A percentile compares a stretch with the other conserved stretches of the same genome.
These are phyloP conservation scores for Poa annua DNA, from an alignment of 176 grass and related monocot genomes.

Conservation along the genomic window DNA sequence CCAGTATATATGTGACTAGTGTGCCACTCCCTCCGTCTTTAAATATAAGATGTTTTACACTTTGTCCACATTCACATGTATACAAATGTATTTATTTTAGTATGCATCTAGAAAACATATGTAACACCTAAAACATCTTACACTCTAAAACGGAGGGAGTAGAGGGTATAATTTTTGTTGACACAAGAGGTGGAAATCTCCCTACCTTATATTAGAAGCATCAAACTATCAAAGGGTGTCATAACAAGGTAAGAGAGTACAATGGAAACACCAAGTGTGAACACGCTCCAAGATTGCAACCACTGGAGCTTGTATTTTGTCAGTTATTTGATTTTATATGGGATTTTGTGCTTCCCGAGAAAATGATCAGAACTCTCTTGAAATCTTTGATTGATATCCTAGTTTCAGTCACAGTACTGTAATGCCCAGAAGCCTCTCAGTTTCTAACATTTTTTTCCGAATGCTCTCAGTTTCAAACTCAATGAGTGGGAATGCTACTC, in stretches of 20 bases:
- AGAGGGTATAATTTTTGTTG: background rate
- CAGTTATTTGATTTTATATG: background rate
- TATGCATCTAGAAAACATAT: too few relatives aligned
- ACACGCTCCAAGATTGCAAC: background rate
- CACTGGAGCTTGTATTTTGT: slow-evolving; percentile 1
- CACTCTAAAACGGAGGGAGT: too few relatives aligned
- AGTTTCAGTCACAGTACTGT: background rate
- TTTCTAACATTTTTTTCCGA: background rate
- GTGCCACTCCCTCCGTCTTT: background rate
- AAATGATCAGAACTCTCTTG: background rate
- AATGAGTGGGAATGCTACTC: background rate
- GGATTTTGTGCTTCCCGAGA: slow-evolving; percentile 7
- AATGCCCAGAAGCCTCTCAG: background rate
- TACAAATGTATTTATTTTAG: too few relatives aligned
- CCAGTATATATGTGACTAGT: background rate
- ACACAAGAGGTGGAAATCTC: background rate
- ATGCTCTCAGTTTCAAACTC: slow-evolving; percentile 1
- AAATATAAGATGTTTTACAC: too few relatives aligned
- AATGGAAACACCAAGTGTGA: background rate
- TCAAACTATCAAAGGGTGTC: slow-evolving; percentile 7
- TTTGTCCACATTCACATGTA: too few relatives aligned
- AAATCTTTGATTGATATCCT: background rate
- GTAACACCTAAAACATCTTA: too few relatives aligned
- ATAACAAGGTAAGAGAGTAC: background rate
- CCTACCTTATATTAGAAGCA: background rate